Evolutionary conservation across 192 early-diverging fungal genomes (phyloP).

Genomic region (Rhizophagus sp.): DNA sequence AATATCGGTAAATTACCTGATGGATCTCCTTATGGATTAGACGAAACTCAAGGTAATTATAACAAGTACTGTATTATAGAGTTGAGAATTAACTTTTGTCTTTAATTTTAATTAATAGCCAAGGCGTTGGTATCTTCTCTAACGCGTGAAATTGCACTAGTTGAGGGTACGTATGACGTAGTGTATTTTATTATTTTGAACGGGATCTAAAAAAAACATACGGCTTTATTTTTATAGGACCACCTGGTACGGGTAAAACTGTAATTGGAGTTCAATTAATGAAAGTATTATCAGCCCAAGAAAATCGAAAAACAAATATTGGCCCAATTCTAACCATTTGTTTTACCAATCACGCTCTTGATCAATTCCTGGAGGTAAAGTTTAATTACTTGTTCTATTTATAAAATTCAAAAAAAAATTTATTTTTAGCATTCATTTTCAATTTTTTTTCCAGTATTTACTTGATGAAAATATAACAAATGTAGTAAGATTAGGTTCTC

Average conservation of each 20-base stretch:
- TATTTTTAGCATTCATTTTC: too few relatives aligned
- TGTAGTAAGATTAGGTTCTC: slow-evolving; percentile 52
- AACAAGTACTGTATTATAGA: too few relatives aligned
- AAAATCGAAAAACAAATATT: slow-evolving; percentile 34
- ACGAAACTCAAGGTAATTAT: neutral
- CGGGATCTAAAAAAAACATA: too few relatives aligned
- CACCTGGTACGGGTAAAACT: slow-evolving; percentile 57
- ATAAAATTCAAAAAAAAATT: too few relatives aligned
- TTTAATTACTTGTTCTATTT: neutral
- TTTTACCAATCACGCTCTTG: slow-evolving; percentile 37
- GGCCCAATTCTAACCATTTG: slow-evolving; percentile 54
- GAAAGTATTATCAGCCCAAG: slow-evolving; percentile 34
- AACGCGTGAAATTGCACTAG: slow-evolving; percentile 50
- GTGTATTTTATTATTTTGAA: too few relatives aligned
- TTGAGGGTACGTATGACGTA: slow-evolving; percentile 39
- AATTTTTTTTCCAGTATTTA: slow-evolving; percentile 6
- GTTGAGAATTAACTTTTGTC: too few relatives aligned
- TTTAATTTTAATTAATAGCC: slow-evolving; percentile 4
- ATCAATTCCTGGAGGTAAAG: neutral
- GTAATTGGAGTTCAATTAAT: slow-evolving; percentile 54
- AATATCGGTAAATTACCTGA: too few relatives aligned
- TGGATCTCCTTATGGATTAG: neutral
- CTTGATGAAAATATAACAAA: neutral
- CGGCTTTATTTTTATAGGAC: neutral
- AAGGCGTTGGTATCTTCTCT: slow-evolving; percentile 48